A percentile compares a stretch with the other conserved stretches of the same genome.
These are phyloP conservation scores for Murraya koenigii DNA, from an alignment of 345 rosid genomes.

Conservation along the genomic window DNA sequence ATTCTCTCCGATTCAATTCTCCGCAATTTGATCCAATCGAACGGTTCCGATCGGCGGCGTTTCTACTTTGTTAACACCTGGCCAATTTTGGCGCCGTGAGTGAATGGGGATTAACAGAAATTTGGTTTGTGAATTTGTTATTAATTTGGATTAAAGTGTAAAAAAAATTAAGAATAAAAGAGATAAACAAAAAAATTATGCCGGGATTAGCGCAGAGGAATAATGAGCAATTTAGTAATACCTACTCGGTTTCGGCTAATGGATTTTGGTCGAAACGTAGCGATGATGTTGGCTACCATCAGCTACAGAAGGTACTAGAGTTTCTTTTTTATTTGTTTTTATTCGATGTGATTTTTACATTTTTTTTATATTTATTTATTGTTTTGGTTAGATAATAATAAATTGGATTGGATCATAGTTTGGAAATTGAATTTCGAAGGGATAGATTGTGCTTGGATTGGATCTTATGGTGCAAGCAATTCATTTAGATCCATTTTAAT, in stretches of 20 bases:
- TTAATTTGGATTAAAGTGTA: constrained; percentile 17
- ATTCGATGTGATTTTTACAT: background rate
- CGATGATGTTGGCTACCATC: constrained; percentile 70
- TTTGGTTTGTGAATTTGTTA: constrained; percentile 24
- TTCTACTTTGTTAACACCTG: background rate
- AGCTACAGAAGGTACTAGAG: constrained; percentile 70
- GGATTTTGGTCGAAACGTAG: constrained; percentile 75
- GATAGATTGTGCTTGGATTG: constrained; percentile 26
- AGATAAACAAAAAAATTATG: constrained; percentile 35
- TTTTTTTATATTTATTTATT: background rate
- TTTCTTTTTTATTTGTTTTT: background rate
- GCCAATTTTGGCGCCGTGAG: constrained; percentile 14
- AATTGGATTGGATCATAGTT: constrained; percentile 26
- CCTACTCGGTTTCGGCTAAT: constrained; percentile 33
- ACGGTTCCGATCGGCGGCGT: constrained; percentile 16
- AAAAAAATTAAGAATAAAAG: constrained; percentile 18
- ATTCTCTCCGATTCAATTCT: background rate
- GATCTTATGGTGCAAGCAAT: constrained; percentile 32
- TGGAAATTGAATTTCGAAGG: constrained; percentile 11
- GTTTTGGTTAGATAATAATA: background rate
- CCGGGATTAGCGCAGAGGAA: constrained; percentile 72
- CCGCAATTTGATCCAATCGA: constrained; percentile 4
- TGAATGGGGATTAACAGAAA: constrained; percentile 21
- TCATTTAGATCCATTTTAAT: constrained; percentile 20
- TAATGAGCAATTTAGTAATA: constrained; percentile 55